phyloP scores from a whole-genome alignment of 805 yeast genomes.

The Candida maris region DNA sequence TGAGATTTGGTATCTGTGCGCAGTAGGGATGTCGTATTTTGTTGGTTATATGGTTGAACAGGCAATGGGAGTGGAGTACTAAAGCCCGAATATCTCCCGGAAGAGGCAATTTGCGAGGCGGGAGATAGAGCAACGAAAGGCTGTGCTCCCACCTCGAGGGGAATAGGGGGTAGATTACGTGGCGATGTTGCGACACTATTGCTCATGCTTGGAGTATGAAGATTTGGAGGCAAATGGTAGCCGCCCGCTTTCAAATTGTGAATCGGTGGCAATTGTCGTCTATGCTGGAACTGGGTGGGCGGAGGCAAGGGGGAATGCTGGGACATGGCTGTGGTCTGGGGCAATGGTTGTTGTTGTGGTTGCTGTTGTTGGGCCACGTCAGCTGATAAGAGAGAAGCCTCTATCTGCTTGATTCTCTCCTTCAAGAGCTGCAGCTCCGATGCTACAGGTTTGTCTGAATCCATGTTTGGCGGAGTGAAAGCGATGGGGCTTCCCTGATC shows the following conservation, averaged over 20 bases:
- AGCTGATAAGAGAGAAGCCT: slow-evolving; percentile 39
- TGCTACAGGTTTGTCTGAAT: slow-evolving; percentile 18
- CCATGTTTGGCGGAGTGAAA: not conserved
- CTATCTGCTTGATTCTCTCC: slow-evolving; percentile 43
- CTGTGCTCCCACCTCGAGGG: not conserved
- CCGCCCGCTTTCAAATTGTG: slow-evolving; percentile 11
- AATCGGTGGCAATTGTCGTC: slow-evolving; percentile 22
- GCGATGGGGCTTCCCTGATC: not conserved
- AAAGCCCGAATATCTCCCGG: not conserved
- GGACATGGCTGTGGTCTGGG: slow-evolving; percentile 3
- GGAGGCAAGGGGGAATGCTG: slow-evolving; percentile 7
- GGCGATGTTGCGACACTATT: not conserved
- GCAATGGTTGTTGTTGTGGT: no score
- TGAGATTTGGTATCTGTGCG: not conserved
- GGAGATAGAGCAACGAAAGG: not conserved
- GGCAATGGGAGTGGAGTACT: not conserved
- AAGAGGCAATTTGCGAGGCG: not conserved
- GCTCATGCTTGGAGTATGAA: not conserved
- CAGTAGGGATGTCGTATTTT: not conserved
- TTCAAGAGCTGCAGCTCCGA: slow-evolving; percentile 35
- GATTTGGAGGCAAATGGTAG: not conserved
- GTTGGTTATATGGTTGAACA: no score
- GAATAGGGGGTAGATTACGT: slow-evolving; percentile 7
- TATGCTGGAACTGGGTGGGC: slow-evolving; percentile 9
- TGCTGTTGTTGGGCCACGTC: slow-evolving; percentile 18